A percentile compares a stretch with the other conserved stretches of the same genome.
These are phyloP conservation scores for Microbotryum silenes-acaulis DNA, from an alignment of 1,284 basidiomycete genomes.

Conservation along the genomic window DNA sequence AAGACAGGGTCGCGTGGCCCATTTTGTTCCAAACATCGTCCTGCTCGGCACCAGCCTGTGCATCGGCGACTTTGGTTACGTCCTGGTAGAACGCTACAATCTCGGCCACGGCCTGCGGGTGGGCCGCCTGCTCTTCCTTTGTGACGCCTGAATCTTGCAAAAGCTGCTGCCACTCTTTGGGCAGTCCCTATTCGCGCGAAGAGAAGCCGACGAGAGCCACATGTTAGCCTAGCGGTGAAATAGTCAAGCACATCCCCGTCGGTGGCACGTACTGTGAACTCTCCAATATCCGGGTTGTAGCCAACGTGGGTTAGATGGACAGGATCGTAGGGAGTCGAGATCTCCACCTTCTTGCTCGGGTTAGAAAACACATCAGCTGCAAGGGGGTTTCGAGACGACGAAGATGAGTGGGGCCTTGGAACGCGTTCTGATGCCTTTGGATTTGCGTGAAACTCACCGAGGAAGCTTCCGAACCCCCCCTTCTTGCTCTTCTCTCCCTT, in stretches of 20 bases:
- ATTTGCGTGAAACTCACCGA: constrained; percentile 13
- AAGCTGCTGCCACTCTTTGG: constrained; percentile 98
- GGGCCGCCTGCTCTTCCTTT: constrained; percentile 88
- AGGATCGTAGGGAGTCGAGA: constrained; percentile 96
- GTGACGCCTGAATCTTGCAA: constrained; percentile 95
- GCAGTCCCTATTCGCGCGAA: constrained; percentile 54
- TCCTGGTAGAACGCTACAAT: constrained; percentile 95
- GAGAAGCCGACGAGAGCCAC: neutral
- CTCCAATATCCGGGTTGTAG: constrained; percentile 96
- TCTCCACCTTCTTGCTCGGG: constrained; percentile 69
- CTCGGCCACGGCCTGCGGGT: constrained; percentile 96
- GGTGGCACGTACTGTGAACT: constrained; percentile 49
- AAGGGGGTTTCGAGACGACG: neutral
- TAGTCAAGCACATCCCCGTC: neutral
- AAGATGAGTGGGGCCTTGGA: neutral
- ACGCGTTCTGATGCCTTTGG: rapidly evolving
- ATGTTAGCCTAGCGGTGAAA: neutral
- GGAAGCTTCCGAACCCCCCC: constrained; percentile 21
- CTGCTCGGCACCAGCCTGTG: constrained; percentile 17
- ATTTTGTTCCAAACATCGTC: constrained; percentile 77
- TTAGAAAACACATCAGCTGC: constrained; percentile 30
- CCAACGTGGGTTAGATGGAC: constrained; percentile 99
- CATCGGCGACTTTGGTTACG: constrained; percentile 41
- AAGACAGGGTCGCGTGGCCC: constrained; percentile 11
- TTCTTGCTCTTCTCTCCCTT: constrained; percentile 25